Conservation (phyloP, 495 filamentous ascomycete genomes). For the Aspergillus carlsbadensis region DNA sequence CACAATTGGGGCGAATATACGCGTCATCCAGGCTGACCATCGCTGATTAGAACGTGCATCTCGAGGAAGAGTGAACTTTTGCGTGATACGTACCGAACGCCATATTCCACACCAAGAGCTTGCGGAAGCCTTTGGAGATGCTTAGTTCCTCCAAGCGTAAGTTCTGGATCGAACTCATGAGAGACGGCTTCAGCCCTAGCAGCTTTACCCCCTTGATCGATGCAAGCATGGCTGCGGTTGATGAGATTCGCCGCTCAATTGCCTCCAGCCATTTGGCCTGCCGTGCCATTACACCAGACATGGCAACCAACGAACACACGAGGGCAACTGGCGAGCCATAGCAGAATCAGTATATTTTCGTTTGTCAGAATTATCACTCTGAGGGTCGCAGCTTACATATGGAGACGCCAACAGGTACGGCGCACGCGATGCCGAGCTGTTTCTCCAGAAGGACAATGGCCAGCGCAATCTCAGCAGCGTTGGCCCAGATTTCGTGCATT, state of each 20-base stretch:
- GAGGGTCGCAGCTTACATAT: slow-evolving; percentile 30
- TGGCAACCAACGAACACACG: slow-evolving; percentile 32
- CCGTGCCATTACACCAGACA: not conserved
- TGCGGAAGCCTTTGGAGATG: slow-evolving; percentile 54
- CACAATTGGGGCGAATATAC: slow-evolving; percentile 50
- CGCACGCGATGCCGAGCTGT: slow-evolving; percentile 52
- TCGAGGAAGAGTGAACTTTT: not conserved
- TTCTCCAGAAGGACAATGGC: slow-evolving; percentile 57
- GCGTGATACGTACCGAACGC: slow-evolving; percentile 37
- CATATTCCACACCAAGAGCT: slow-evolving; percentile 53
- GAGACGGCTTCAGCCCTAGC: slow-evolving; percentile 45
- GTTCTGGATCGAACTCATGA: slow-evolving; percentile 40
- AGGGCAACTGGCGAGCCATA: slow-evolving; percentile 26
- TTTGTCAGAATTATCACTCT: no score
- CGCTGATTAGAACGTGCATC: not conserved
- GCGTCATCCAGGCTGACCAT: slow-evolving; percentile 43
- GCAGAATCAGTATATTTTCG: slow-evolving; percentile 22
- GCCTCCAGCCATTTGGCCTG: slow-evolving; percentile 44
- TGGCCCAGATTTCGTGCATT: slow-evolving; percentile 61
- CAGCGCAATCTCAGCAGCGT: slow-evolving; percentile 55
- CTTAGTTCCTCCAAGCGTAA: slow-evolving; percentile 56
- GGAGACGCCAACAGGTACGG: slow-evolving; percentile 54
- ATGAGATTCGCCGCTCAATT: slow-evolving; percentile 49
- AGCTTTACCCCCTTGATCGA: slow-evolving; percentile 62
- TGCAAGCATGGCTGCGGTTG: slow-evolving; percentile 45